Evolutionary conservation across 176 grass and related monocot species (phyloP), one percentile per base, ranked within the genome.

Genomic region (Tillandsia fasciculata): DNA sequence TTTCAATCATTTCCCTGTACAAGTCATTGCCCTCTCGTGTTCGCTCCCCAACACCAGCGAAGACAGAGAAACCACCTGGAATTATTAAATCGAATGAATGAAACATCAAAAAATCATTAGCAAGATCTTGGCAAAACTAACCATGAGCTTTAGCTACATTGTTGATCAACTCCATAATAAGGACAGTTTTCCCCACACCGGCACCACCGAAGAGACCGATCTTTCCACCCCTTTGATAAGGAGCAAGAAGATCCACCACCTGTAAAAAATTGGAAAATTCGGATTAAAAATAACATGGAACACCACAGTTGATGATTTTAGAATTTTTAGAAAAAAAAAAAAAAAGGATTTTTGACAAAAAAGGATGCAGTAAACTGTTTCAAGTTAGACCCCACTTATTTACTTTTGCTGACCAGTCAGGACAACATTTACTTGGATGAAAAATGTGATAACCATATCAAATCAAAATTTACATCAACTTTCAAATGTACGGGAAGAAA

Each of bases 1-100:
- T 96, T 76, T 96, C 91, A 88, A 96, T 91, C 91, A 96, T 96
- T 84, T 96, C 91, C 73, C 88, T 91, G 78, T 91, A 96, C 66
- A 96, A 73, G 51, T 96, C 91, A 86, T 96, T 96, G 68, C 91
- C 91, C 74, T 96, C 88, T 75, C 91, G 88, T 17, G 91, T 96
- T 76, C 88, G 86, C 51, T 96, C 91, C 70, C 91, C 91, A 0
- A 96, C 91, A 86, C 91, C 91, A 80, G 85, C 87, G 61, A 96
- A 96, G 65, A 96, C 91, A 84, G 91, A 96, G 80, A 96, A 96
- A 91, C 91, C 91, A 96, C 91, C 91, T 96, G 22, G 42, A 2
- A 75, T n/a, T 71, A 72, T 72, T 14, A 49, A 79, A 73, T 2
- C 1, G 48, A 66, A 7, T 61, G 26, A 17, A 61, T 75, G 64